Percentiles rank a stretch among this genome's conserved stretches.
These are phyloP conservation scores for Ilyonectria mors-panacis DNA, from an alignment of 2,329 filamentous ascomycete genomes.

Conservation along the genomic window DNA sequence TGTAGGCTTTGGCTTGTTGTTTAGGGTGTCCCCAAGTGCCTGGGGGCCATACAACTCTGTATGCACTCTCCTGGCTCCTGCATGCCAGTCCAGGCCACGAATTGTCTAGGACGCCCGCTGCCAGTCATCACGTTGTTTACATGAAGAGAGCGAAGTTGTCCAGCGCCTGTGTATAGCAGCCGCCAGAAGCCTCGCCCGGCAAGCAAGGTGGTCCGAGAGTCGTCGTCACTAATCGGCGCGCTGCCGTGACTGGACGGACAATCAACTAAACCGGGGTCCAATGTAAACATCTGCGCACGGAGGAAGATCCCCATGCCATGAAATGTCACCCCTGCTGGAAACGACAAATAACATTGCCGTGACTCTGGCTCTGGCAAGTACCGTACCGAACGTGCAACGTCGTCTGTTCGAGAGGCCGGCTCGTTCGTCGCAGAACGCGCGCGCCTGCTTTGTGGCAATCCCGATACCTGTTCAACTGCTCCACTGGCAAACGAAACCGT, in stretches of 20 bases:
- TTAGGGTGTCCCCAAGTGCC: constrained; percentile 16
- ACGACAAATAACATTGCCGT: neutral
- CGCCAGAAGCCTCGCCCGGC: constrained; percentile 32
- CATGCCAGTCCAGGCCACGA: constrained; percentile 39
- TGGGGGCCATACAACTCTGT: constrained; percentile 1
- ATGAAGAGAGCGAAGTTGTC: neutral
- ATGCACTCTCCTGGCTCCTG: constrained; percentile 50
- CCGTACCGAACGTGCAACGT: constrained; percentile 25
- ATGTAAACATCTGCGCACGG: constrained; percentile 14
- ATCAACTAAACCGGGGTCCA: neutral
- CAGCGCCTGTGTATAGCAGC: neutral
- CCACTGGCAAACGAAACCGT: constrained; percentile 15
- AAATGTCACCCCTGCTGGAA: neutral
- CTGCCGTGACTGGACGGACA: neutral
- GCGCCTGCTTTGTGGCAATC: constrained; percentile 20
- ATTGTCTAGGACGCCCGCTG: constrained; percentile 1
- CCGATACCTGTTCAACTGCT: neutral
- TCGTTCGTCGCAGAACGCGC: constrained; percentile 34
- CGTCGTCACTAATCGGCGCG: constrained; percentile 19
- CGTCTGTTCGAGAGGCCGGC: constrained; percentile 23
- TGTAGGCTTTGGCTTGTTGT: neutral
- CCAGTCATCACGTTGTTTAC: constrained; percentile 19
- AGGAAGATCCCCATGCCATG: constrained; percentile 1
- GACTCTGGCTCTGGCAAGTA: neutral
- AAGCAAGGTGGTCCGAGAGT: constrained; percentile 18